Percentiles rank a stretch among this genome's conserved stretches.
Conservation (phyloP, 768 basidiomycete genomes). For the Termitomyces bulborhizus region DNA sequence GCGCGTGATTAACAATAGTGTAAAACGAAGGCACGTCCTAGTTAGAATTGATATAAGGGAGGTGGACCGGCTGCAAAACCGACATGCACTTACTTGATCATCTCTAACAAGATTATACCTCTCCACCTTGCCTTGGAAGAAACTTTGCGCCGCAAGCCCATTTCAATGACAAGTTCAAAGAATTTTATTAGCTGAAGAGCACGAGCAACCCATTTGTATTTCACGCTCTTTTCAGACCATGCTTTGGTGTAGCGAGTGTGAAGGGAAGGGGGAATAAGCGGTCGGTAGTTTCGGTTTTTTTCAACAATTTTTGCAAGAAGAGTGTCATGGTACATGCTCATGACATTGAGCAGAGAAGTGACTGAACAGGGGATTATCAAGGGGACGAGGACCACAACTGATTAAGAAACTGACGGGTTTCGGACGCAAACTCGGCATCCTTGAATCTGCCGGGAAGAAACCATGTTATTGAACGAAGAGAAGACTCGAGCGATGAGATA, state of each 20-base stretch:
- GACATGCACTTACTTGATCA: conserved; percentile 65
- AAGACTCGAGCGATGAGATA: conserved; percentile 84
- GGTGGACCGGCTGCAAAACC: conserved; percentile 4
- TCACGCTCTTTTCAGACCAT: conserved; percentile 63
- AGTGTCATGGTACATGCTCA: conserved; percentile 94
- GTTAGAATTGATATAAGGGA: conserved; percentile 5
- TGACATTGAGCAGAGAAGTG: conserved; percentile 77
- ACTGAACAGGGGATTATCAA: conserved; percentile 42
- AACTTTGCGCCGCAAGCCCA: conserved; percentile 71
- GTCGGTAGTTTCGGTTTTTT: conserved; percentile 61
- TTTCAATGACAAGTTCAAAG: conserved; percentile 83
- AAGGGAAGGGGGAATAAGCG: conserved; percentile 66
- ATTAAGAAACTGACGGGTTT: conserved; percentile 66
- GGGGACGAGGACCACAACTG: conserved; percentile 3
- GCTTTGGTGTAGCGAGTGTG: conserved; percentile 90
- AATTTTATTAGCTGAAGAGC: conserved; percentile 72
- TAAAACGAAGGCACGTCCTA: conserved; percentile 71
- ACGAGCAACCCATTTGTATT: conserved; percentile 79
- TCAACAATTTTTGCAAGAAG: conserved; percentile 66
- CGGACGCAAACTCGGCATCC: conserved; percentile 93
- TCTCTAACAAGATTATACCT: conserved; percentile 70
- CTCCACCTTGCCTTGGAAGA: conserved; percentile 67
- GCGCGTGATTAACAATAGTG: conserved; percentile 67
- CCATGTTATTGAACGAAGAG: conserved; percentile 88
- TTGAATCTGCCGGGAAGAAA: conserved; percentile 95